Evolutionary conservation across 1,284 basidiomycete species (phyloP).

Genomic region (Marasmius fiardii): DNA sequence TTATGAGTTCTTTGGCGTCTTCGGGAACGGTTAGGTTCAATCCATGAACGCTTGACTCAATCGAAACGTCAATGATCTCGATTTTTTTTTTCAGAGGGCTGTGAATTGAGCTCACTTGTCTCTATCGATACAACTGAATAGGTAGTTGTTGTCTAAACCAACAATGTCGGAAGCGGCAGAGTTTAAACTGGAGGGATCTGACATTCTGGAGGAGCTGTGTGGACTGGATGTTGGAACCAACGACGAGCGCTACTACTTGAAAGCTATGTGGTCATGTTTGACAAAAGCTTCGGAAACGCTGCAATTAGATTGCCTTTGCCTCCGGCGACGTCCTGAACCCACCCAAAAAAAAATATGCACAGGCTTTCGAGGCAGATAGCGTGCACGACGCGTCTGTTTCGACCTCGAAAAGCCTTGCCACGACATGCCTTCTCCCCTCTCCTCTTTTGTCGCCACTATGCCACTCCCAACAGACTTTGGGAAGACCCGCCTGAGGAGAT

Average conservation of each 20-base stretch:
- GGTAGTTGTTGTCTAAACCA: constrained; percentile 48
- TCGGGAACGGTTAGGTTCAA: constrained; percentile 75
- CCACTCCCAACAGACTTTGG: not conserved
- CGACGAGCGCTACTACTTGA: not conserved
- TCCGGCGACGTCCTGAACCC: not conserved
- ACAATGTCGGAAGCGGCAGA: constrained; percentile 11
- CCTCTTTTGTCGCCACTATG: not conserved
- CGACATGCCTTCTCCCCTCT: not conserved
- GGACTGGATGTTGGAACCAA: not conserved
- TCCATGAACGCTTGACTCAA: constrained; percentile 65
- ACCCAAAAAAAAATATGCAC: constrained; percentile 12
- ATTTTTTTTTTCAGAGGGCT: too few relatives aligned
- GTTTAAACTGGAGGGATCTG: not conserved
- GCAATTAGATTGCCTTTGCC: not conserved
- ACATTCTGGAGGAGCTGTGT: not conserved
- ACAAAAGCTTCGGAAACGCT: not conserved
- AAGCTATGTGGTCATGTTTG: not conserved
- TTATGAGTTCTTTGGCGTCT: constrained; percentile 69
- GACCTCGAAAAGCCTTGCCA: constrained; percentile 2
- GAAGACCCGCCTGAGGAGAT: not conserved
- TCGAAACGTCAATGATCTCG: constrained; percentile 10
- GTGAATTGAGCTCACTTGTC: constrained; percentile 54
- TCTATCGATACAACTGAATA: constrained; percentile 64
- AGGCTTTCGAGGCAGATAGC: constrained; percentile 13
- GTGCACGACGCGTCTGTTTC: constrained; percentile 8